Base-by-base conservation (phyloP, 371 early-diverging fungal genomes). In the Dinochytrium kinnereticum region DNA sequence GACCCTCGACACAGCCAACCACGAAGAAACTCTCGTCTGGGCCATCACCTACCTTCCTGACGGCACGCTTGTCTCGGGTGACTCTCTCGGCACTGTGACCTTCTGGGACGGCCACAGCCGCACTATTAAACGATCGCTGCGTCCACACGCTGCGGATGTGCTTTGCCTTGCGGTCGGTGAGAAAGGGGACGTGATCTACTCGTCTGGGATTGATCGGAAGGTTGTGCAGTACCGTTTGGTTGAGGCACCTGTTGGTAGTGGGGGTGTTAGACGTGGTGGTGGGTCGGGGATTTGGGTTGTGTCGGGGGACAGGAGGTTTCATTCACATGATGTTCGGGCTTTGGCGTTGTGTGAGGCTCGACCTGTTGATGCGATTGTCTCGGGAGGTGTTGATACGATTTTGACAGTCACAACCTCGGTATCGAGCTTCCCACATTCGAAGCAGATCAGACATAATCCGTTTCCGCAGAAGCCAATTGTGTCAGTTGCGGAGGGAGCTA, bases 151-250 rank as follows among this genome's bases (percentile, higher is more conserved):
- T 28, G 96, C 97, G 0, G 96, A 96, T 83, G 92, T 96, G 19
- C 88, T 98, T 10, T 92, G 95, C 69, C 77, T 98, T 73, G 91
- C 90, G 26, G 88, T 86, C 5, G 74, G 69, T 55, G 86, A 83
- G 77, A 64, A 84, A 89, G 38, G 94, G 93, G 3, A 88, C 82
- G 30, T 82, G 40, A 92, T 97, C 1, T 96, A 89, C 78, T 90
- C 95, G 0, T 88, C 92, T 17, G 96, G 97, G 71, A 94, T 97
- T n/a, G 98, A 97, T 76, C 90, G 94, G 68, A 93, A 94, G 71
- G 86, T 95, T 44, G 87, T 89, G 24, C 89, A 90, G 69, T 93
- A 90, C 82, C 83, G 86, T 34, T 82, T 88, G 7, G 84, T 87
- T 13, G 84, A 84, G 39, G 78, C 59, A 26, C 26, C 65, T 15